phyloP scores from a whole-genome alignment of 2,329 filamentous ascomycete species.

The Hansfordia pulvinata region DNA sequence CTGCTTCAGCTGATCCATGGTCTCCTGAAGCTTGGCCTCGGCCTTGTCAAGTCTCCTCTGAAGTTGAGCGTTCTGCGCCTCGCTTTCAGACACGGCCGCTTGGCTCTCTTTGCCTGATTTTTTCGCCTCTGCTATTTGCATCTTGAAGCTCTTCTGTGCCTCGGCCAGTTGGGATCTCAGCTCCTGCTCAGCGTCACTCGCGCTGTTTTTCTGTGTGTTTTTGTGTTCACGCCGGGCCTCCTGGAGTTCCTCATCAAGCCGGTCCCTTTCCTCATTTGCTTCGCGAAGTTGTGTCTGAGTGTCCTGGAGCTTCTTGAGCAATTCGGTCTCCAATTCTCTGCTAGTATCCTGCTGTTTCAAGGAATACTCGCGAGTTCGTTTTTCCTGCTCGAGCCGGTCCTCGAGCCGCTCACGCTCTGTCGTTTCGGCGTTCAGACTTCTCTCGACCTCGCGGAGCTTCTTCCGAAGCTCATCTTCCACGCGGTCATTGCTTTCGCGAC shows the following conservation, averaged over 20 bases:
- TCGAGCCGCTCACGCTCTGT: constrained; percentile 17
- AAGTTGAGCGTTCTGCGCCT: constrained; percentile 47
- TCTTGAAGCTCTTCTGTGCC: constrained; percentile 15
- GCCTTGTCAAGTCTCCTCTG: constrained; percentile 60
- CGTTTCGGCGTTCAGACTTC: constrained; percentile 15
- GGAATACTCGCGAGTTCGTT: constrained; percentile 13
- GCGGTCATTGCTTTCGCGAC: constrained; percentile 25
- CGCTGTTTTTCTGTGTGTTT: constrained; percentile 13
- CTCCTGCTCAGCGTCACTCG: constrained; percentile 11
- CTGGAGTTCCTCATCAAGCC: constrained; percentile 19
- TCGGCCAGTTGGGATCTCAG: constrained; percentile 16
- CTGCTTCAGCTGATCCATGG: constrained; percentile 62
- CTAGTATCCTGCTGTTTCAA: constrained; percentile 16
- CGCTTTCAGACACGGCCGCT: constrained; percentile 44
- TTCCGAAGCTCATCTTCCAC: constrained; percentile 28
- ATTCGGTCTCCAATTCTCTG: constrained; percentile 16
- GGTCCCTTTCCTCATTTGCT: constrained; percentile 17
- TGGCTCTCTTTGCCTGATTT: constrained; percentile 31
- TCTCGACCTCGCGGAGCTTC: constrained; percentile 20
- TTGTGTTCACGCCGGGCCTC: constrained; percentile 14
- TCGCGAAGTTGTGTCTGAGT: constrained; percentile 14
- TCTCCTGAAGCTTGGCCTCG: constrained; percentile 53
- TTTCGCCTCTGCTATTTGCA: constrained; percentile 30
- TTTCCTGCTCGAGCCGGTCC: constrained; percentile 18
- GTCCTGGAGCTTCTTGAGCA: constrained; percentile 18